Percentiles rank a stretch among this genome's conserved stretches.
phyloP scores from a whole-genome alignment of 2,329 filamentous ascomycete species.

The Davidsoniella virescens region DNA sequence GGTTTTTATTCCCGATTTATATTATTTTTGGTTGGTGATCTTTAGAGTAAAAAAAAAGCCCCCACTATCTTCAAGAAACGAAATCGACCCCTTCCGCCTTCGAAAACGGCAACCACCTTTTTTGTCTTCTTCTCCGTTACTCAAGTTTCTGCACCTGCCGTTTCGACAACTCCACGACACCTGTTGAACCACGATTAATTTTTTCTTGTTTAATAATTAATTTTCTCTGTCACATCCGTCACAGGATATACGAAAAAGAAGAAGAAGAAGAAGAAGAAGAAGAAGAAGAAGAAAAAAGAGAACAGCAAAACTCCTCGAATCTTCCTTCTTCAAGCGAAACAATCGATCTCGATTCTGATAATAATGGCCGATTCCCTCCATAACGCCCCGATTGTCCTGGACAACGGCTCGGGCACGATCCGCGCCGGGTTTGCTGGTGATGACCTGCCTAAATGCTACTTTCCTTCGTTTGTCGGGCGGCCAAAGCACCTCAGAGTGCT shows the following conservation, averaged over 20 bases:
- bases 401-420: conserved; percentile 97
- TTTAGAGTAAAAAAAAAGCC: neutral
- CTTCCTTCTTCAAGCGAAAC: neutral
- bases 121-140: no score
- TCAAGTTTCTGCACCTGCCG: neutral
- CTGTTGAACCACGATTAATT: neutral
- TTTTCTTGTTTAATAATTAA: neutral
- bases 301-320: neutral
- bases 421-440: conserved; percentile 93
- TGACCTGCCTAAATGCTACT: conserved; percentile 90
- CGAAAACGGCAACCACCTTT: no score
- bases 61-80: no score
- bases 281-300: neutral
- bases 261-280: conserved; percentile 1
- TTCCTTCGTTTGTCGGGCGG: conserved; percentile 90
- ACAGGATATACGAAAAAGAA: conserved; percentile 1
- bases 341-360: conserved; percentile 4
- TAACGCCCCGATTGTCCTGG: conserved; percentile 95
- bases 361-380: conserved; percentile 53
- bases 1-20: no score
- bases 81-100: no score
- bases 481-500: conserved; percentile 91
- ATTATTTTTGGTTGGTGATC: neutral
- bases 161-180: neutral
- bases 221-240: neutral